Evolutionary conservation across 306 rosid genomes (phyloP).

Genomic region (Lablab purpureus): DNA sequence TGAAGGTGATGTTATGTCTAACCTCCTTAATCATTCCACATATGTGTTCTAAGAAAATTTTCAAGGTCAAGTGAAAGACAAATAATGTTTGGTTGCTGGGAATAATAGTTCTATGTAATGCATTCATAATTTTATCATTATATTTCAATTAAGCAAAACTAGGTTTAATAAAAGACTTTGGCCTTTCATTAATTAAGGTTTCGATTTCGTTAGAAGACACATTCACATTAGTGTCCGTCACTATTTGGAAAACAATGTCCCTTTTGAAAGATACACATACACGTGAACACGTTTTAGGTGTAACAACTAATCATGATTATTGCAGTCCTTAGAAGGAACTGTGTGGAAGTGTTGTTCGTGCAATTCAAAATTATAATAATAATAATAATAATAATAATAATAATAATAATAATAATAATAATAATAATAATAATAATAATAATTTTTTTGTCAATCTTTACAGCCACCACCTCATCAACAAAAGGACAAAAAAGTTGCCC

Average conservation of each 20-base stretch:
- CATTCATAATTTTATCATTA: neutral
- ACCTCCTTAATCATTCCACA: neutral
- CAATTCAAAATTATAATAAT: conserved; percentile 12
- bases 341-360: neutral
- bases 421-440: neutral
- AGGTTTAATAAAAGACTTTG: neutral
- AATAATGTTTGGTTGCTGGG: neutral
- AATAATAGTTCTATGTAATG: neutral
- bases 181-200: neutral
- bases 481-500: neutral
- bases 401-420: too few species aligned
- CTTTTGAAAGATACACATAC: neutral
- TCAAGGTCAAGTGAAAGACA: neutral
- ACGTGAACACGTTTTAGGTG: conserved; percentile 16
- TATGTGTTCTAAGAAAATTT: neutral
- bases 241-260: neutral
- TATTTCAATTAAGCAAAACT: neutral
- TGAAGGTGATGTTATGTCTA: conserved; percentile 4
- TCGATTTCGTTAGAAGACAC: neutral
- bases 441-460: neutral
- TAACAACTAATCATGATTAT: conserved; percentile 19
- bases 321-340: conserved; percentile 9
- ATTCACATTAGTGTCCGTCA: conserved; percentile 5
- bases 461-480: neutral
- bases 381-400: too few species aligned